Conservation (phyloP, 208 protist species). For the Leishmania gerbilli region DNA sequence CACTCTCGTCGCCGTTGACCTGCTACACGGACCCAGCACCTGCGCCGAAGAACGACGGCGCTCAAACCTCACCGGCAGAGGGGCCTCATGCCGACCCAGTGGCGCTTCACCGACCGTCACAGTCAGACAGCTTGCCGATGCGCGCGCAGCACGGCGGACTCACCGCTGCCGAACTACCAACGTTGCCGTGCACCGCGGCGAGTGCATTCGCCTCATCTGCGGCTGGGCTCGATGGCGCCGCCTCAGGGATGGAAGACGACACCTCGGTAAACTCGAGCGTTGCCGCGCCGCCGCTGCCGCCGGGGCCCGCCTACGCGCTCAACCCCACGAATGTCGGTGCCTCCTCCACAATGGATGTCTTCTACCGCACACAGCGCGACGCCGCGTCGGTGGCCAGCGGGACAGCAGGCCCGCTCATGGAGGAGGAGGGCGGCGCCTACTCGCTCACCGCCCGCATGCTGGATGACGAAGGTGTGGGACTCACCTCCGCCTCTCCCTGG, state of each 20-base stretch:
- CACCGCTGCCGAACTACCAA: not conserved
- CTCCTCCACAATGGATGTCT: conserved; percentile 29
- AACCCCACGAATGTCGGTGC: conserved; percentile 18
- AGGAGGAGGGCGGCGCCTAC: not conserved
- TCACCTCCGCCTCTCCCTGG: not conserved
- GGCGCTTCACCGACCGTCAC: not conserved
- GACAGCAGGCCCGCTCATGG: not conserved
- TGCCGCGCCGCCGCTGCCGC: conserved; percentile 25
- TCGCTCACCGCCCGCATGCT: too few species aligned
- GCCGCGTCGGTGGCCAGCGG: not conserved
- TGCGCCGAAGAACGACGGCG: not conserved
- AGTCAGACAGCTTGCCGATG: not conserved
- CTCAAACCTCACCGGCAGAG: not conserved
- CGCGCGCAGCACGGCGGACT: not conserved
- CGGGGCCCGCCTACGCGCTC: conserved; percentile 19
- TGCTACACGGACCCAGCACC: not conserved
- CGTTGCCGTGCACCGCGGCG: not conserved
- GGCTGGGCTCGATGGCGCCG: conserved; percentile 7
- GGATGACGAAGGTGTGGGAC: not conserved
- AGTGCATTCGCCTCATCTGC: not conserved
- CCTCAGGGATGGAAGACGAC: not conserved
- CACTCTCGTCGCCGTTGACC: not conserved
- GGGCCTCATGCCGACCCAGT: not conserved
- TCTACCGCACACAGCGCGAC: conserved; percentile 11
- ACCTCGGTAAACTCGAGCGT: conserved; percentile 26